phyloP scores from a whole-genome alignment of 805 yeast species.

The Cyberlindnera xylosilytica region DNA sequence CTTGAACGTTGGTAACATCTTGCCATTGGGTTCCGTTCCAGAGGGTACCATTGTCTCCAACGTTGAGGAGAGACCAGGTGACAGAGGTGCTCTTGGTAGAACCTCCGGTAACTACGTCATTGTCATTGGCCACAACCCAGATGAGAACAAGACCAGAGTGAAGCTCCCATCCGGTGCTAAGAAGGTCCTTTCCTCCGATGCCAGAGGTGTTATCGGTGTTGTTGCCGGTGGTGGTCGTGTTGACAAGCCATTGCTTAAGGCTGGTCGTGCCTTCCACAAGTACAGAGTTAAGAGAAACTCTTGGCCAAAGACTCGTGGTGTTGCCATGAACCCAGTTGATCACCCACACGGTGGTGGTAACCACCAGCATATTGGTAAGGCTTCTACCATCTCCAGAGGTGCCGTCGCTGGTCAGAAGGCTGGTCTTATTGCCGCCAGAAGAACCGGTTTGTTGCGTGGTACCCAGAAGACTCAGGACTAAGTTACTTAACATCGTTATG shows the following conservation, averaged over 20 bases:
- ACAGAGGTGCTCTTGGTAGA: constrained; percentile 99
- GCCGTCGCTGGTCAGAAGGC: constrained; percentile 99
- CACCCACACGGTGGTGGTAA: constrained; percentile 99
- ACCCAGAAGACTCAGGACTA: constrained; percentile 89
- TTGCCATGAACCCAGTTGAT: constrained; percentile 99
- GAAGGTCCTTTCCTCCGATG: constrained; percentile 91
- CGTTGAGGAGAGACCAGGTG: constrained; percentile 98
- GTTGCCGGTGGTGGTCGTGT: constrained; percentile 99
- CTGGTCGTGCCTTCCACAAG: constrained; percentile 99
- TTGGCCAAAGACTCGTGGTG: constrained; percentile 99
- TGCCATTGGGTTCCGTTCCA: constrained; percentile 96
- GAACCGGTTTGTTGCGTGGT: constrained; percentile 99
- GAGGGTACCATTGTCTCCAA: constrained; percentile 99
- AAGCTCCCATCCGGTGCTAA: constrained; percentile 99
- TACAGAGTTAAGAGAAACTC: constrained; percentile 99
- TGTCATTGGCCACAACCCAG: constrained; percentile 99
- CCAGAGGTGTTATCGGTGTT: constrained; percentile 99
- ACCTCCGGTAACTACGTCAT: constrained; percentile 99
- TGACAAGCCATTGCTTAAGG: constrained; percentile 99
- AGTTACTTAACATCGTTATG: constrained; percentile 31
- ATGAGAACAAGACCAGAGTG: constrained; percentile 98
- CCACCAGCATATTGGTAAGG: constrained; percentile 99
- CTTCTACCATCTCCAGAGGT: constrained; percentile 98
- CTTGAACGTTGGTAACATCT: constrained; percentile 93
- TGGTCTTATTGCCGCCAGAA: constrained; percentile 99